A percentile compares a stretch with the other conserved stretches of the same genome.
Conservation (phyloP, 2,329 filamentous ascomycete species). For the Exophiala alcalophila region DNA sequence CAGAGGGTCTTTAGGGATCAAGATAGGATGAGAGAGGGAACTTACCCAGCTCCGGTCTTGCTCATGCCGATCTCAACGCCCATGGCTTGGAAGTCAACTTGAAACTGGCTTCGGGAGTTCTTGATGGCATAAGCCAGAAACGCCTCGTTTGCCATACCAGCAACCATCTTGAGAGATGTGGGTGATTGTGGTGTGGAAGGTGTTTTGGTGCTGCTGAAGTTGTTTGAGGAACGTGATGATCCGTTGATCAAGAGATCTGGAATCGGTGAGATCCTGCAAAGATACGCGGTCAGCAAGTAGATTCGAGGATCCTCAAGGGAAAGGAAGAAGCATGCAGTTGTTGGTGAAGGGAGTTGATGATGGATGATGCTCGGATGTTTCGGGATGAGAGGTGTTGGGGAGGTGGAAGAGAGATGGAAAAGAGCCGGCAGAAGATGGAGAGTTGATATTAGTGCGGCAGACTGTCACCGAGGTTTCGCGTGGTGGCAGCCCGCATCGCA, state of each 20-base stretch:
- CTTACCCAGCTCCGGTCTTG: conserved; percentile 29
- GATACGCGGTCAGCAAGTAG: conserved; percentile 1
- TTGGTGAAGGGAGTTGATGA: background rate
- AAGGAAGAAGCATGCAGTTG: background rate
- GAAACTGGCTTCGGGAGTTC: conserved; percentile 22
- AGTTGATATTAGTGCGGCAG: background rate
- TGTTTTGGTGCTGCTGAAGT: background rate
- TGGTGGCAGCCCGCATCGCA: background rate
- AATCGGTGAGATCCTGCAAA: background rate
- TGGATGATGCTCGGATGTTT: conserved; percentile 6
- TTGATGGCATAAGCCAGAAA: conserved; percentile 29
- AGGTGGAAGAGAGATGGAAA: background rate
- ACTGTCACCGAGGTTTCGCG: background rate
- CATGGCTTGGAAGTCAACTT: conserved; percentile 24
- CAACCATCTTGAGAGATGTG: background rate
- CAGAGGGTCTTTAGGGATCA: background rate
- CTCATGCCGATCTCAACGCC: conserved; percentile 25
- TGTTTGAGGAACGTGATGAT: background rate
- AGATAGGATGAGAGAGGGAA: conserved; percentile 1
- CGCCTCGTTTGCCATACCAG: conserved; percentile 9
- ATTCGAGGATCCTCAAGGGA: background rate
- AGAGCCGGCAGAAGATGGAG: too few relatives aligned
- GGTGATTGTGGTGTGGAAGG: background rate
- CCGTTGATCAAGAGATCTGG: background rate
- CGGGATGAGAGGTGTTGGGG: background rate